These are phyloP conservation scores for Debaryomyces fabryi DNA, from an alignment of 1,139 yeast genomes.

Conservation along the genomic window DNA sequence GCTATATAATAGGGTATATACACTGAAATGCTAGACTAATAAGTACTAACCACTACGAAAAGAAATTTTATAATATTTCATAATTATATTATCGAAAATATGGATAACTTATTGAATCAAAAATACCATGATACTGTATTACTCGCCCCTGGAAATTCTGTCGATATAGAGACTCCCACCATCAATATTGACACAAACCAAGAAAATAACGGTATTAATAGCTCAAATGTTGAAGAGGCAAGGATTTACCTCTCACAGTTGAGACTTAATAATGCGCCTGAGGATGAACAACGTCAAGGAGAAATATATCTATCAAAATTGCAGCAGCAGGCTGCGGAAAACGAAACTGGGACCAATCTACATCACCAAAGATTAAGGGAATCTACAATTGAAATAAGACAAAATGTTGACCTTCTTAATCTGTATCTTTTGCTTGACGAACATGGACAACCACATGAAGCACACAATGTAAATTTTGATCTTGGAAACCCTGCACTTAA, in stretches of 20 bases:
- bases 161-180: conserved; percentile 1
- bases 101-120: conserved; percentile 4
- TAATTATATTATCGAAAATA: background rate
- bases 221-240: conserved; percentile 2
- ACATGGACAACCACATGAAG: background rate
- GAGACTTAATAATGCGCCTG: background rate
- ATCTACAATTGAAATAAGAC: conserved; percentile 3
- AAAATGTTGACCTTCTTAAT: background rate
- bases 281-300: background rate
- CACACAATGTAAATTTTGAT: background rate
- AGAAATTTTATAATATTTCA: background rate
- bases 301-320: conserved; percentile 2
- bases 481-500: background rate
- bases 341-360: background rate
- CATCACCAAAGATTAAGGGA: background rate
- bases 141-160: conserved; percentile 3
- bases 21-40: background rate
- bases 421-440: background rate
- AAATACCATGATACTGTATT: background rate
- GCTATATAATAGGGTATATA: background rate
- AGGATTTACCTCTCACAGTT: background rate
- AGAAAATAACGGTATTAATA: background rate
- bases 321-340: background rate
- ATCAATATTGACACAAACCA: background rate
- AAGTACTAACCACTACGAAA: background rate